Percentiles rank a stretch among this genome's conserved stretches.
These are phyloP conservation scores for Torulaspora franciscae DNA, from an alignment of 805 yeast genomes.

Conservation along the genomic window DNA sequence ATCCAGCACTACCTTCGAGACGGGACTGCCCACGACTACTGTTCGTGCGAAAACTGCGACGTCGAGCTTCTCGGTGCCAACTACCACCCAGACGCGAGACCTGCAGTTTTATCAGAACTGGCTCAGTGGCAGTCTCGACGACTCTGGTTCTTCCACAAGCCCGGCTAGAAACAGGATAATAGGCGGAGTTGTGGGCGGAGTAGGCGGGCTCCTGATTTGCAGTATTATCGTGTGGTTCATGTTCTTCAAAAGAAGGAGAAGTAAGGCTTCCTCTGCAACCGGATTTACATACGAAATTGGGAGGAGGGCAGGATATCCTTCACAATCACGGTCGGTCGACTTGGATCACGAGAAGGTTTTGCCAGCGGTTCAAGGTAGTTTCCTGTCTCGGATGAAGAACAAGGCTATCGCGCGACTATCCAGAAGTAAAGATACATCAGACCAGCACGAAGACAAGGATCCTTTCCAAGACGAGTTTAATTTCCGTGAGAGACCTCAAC, in stretches of 20 bases:
- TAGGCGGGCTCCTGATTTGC: slow-evolving; percentile 27
- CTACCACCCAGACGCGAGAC: slow-evolving; percentile 22
- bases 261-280: slow-evolving; percentile 4
- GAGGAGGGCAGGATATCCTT: slow-evolving; percentile 16
- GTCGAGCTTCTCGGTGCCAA: slow-evolving; percentile 21
- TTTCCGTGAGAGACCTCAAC: slow-evolving; percentile 18
- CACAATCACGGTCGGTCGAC: slow-evolving; percentile 5
- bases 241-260: slow-evolving; percentile 15
- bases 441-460: slow-evolving; percentile 5
- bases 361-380: slow-evolving; percentile 1
- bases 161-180: slow-evolving; percentile 22
- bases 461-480: slow-evolving; percentile 30
- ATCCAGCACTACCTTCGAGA: slow-evolving; percentile 16
- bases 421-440: background rate
- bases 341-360: slow-evolving; percentile 8
- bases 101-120: slow-evolving; percentile 25
- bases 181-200: slow-evolving; percentile 33
- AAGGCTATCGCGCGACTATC: slow-evolving; percentile 2
- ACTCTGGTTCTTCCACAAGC: background rate
- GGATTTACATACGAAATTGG: slow-evolving; percentile 25
- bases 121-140: slow-evolving; percentile 20
- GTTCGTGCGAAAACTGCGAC: slow-evolving; percentile 10
- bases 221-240: slow-evolving; percentile 21
- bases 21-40: slow-evolving; percentile 20
- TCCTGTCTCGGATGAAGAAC: slow-evolving; percentile 8